phyloP scores from a whole-genome alignment of 2,329 filamentous ascomycete species.

The Penicillium sp. region DNA sequence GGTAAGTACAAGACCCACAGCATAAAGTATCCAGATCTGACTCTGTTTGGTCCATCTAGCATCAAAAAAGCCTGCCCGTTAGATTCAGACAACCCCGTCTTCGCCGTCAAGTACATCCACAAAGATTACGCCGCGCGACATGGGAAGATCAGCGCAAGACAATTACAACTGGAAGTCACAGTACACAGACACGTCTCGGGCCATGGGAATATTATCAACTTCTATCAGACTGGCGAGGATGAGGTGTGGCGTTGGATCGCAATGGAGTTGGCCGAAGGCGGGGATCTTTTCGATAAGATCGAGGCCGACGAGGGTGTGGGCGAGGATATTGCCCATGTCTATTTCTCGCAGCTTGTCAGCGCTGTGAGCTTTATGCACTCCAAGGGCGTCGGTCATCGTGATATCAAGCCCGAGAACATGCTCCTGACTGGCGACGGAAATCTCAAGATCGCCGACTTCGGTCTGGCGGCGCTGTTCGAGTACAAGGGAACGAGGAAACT shows the following conservation, averaged over 20 bases:
- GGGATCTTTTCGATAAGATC: constrained; percentile 98
- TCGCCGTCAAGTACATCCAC: constrained; percentile 98
- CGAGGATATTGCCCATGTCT: constrained; percentile 91
- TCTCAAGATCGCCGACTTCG: constrained; percentile 94
- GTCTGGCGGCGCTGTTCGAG: constrained; percentile 88
- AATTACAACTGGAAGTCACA: constrained; percentile 87
- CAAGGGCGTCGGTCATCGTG: constrained; percentile 89
- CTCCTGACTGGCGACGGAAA: constrained; percentile 79
- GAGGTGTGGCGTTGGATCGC: constrained; percentile 91
- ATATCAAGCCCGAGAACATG: constrained; percentile 94
- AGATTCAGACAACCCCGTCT: constrained; percentile 67
- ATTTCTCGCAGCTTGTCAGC: constrained; percentile 86
- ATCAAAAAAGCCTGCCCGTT: constrained; percentile 90
- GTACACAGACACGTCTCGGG: constrained; percentile 84
- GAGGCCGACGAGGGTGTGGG: constrained; percentile 95
- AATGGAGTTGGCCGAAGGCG: constrained; percentile 94
- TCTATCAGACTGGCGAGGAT: constrained; percentile 85
- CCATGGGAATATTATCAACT: constrained; percentile 91
- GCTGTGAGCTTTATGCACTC: constrained; percentile 95
- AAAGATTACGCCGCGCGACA: constrained; percentile 89
- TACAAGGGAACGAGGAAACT: constrained; percentile 79
- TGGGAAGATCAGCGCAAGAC: constrained; percentile 83
- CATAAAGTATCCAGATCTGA: neutral
- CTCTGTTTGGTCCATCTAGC: constrained; percentile 45
- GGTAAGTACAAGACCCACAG: constrained; percentile 52